Evolutionary conservation across 306 rosid species (phyloP).

Genomic region (Quercus gilva): DNA sequence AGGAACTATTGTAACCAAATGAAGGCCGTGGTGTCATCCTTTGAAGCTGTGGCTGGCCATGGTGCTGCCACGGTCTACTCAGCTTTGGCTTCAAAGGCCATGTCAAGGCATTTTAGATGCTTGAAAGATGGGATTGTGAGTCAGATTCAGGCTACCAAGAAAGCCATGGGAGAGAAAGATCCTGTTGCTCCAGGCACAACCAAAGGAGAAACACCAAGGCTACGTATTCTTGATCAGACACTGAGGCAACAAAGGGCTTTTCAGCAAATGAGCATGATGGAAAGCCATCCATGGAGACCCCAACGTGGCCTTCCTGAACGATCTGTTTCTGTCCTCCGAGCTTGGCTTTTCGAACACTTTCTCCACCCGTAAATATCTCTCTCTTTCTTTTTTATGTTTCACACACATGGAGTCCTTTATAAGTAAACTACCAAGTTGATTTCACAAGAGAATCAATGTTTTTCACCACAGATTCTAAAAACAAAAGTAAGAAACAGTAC

Average conservation of each 20-base stretch:
- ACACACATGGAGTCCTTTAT: neutral
- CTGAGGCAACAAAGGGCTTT: slow-evolving; percentile 81
- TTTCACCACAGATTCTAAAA: neutral
- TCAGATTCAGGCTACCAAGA: slow-evolving; percentile 59
- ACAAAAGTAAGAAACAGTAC: slow-evolving; percentile 8
- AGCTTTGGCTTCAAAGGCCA: slow-evolving; percentile 77
- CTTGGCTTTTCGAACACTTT: slow-evolving; percentile 99
- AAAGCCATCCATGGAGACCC: slow-evolving; percentile 95
- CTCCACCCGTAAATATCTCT: slow-evolving; percentile 76
- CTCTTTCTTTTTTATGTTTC: neutral
- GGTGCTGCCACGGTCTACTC: slow-evolving; percentile 86
- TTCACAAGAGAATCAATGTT: slow-evolving; percentile 49
- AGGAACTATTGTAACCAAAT: slow-evolving; percentile 83
- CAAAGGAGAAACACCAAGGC: slow-evolving; percentile 86
- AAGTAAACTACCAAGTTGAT: slow-evolving; percentile 39
- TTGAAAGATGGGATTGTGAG: slow-evolving; percentile 74
- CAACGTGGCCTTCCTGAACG: slow-evolving; percentile 98
- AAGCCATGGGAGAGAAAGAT: slow-evolving; percentile 84
- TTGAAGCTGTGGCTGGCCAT: slow-evolving; percentile 73
- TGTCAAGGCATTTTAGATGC: slow-evolving; percentile 83
- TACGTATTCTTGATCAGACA: slow-evolving; percentile 69
- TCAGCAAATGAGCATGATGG: slow-evolving; percentile 91
- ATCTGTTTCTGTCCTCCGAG: slow-evolving; percentile 81
- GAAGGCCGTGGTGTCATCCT: slow-evolving; percentile 76
- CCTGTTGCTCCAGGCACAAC: slow-evolving; percentile 71